Base-by-base conservation (phyloP, 1,139 yeast species). In the Candida freyschussii region DNA sequence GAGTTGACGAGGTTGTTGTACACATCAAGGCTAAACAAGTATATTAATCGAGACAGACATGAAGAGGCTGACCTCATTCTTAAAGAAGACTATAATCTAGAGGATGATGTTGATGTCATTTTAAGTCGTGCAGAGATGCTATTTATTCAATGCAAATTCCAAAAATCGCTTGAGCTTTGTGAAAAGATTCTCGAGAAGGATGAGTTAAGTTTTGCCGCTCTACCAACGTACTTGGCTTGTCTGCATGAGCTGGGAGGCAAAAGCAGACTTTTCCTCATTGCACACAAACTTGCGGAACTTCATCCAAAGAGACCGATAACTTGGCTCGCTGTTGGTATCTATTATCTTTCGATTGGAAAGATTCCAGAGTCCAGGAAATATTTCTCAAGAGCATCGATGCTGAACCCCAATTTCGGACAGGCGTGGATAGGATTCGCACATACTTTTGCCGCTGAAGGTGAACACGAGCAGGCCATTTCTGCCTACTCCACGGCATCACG, bases 371-470 rank as follows among this genome's bases (percentile, higher is more conserved):
- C 97, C 0, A 67, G 98, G 36, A 72, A 83, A 44, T 86, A 75
- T 55, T 93, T 89, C 57, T 79, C 93, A 36, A 89, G 86, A 55
- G 91, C 97, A 0, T 86, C 97, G 1, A 69, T 87, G 47, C 60
- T 89, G 45, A 82, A 86, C 47, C 95, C 98, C 1, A 84, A 81
- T 46, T 87, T 85, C 62, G 95, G 95, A 0, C 93, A 85, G 35
- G 96, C 97, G 1, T 93, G 98, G 98, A 78, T 93, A 29, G 98
- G 97, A 1, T 93, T 93, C 64, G 97, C 97, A 1, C 97, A 91
- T 54, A 89, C 98, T 0, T 93, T 87, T 69, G 96, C 96, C 0
- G 82, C 85, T 2, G 98, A 93, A 56, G 95, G 96, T 8, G 99
- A 93, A 59, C 97, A 93, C 52, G 99, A 93, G 56, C 98, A 93